Percentiles rank a stretch among this genome's conserved stretches.
Evolutionary conservation across 176 grass and related monocot genomes (phyloP).

Genomic region (Lolium multiflorum): DNA sequence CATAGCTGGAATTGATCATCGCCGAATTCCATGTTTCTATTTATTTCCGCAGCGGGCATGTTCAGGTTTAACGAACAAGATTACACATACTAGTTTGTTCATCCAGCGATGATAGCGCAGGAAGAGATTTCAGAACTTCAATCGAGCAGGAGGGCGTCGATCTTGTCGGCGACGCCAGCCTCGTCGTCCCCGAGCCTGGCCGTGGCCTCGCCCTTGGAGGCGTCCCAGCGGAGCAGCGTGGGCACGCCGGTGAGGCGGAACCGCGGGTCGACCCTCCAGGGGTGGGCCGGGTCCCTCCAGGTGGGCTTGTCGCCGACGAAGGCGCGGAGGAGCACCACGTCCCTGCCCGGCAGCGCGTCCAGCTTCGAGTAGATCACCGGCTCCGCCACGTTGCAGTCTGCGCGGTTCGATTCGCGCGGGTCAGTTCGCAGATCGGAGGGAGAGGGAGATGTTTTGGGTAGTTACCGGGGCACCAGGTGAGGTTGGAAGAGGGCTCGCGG

Average conservation of each 20-base stretch:
- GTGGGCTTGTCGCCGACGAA: constrained; percentile 86
- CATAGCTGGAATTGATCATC: too few species aligned
- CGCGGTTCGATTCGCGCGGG: too few species aligned
- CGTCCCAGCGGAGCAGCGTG: constrained; percentile 81
- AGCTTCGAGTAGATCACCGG: constrained; percentile 81
- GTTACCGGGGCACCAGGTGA: constrained; percentile 83
- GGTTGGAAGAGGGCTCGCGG: constrained; percentile 67
- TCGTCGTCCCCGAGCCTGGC: constrained; percentile 76
- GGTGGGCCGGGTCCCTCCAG: constrained; percentile 75
- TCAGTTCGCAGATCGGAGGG: too few species aligned
- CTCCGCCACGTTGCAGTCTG: constrained; percentile 92
- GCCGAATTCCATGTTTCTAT: too few species aligned
- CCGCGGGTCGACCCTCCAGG: constrained; percentile 75
- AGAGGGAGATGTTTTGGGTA: too few species aligned
- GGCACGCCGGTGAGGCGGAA: constrained; percentile 81
- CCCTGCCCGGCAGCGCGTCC: constrained; percentile 37
- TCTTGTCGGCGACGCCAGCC: constrained; percentile 63
- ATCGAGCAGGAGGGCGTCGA: constrained; percentile 46
- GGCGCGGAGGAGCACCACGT: constrained; percentile 73
- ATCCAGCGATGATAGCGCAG: too few species aligned
- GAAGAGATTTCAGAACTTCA: too few species aligned
- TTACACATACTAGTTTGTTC: too few species aligned
- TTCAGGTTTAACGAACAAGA: too few species aligned
- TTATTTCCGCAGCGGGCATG: too few species aligned
- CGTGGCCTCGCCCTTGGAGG: constrained; percentile 43